Conservation (phyloP, 139 green algal genomes). For the Eudorina sp. region DNA sequence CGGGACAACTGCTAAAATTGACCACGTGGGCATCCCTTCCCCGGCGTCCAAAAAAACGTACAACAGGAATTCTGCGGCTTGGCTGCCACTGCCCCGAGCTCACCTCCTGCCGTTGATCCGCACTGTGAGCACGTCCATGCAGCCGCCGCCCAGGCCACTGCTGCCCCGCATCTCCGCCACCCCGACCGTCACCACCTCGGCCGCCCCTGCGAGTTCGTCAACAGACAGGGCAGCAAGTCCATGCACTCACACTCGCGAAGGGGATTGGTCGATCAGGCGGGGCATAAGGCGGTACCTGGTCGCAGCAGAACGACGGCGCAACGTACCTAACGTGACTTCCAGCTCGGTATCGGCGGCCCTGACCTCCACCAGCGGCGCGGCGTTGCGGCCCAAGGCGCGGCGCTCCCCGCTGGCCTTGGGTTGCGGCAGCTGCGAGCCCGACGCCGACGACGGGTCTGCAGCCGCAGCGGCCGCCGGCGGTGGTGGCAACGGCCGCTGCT, state of each 20-base stretch:
- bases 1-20: no score
- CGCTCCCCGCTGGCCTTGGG: background rate
- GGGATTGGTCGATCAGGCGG: no score
- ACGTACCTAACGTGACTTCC: background rate
- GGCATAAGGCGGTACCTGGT: no score
- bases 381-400: background rate
- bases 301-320: no score
- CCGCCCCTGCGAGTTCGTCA: background rate
- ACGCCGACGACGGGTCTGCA: background rate
- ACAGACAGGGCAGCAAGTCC: no score
- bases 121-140: background rate
- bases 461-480: background rate
- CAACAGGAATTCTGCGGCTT: no score
- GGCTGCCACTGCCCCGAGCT: background rate
- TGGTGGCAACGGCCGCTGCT: background rate
- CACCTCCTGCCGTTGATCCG: conserved; percentile 29
- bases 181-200: background rate
- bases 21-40: no score
- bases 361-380: background rate
- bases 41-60: no score
- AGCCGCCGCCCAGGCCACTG: background rate
- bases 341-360: background rate
- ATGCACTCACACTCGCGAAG: no score
- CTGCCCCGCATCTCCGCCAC: background rate
- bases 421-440: background rate